Evolutionary conservation across 768 basidiomycete species (phyloP), one percentile per base, ranked within the genome.

Genomic region (Amanita polypyramis): DNA sequence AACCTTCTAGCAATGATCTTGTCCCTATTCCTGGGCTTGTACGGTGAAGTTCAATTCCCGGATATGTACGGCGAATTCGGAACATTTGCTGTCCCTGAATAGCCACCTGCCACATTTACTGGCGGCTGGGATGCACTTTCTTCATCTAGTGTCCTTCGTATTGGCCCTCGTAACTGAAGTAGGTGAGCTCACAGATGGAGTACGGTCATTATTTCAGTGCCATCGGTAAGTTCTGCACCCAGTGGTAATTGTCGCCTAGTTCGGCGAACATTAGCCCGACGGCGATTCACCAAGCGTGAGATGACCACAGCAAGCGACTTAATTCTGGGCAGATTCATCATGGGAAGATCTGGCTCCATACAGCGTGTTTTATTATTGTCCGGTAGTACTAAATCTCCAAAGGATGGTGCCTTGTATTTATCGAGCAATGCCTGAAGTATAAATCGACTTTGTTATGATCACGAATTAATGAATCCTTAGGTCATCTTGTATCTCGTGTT

Each of bases 81-180:
- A 21, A 54, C 59, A 15, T 67, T 68, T 52, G 56, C 56, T n/a
- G 59, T 68, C 37, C 69, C 66, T 51, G 69, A 65, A 8, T 67
- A 67, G 45, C 56, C 60, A 29, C 56, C 59, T 48, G 62, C 64
- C 52, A 59, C 56, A 8, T 64, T 69, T 42, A 54, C 54, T 40
- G 56, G 55, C 40, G 60, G 49, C 47, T 57, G 60, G 43, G 51
- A 25, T 23, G 42, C 35, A 40, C 53, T 15, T 42, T 55, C 33
- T 27, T 51, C 51, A 19, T 52, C 52, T 38, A 51, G 35, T 50
- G 21, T 30, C 55, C 49, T n/a, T 51, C n/a, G 32, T 6, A 17
- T 15, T n/a, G 3, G n/a, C 6, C 51, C 27, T 27, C 46, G 20
- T 2, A 55, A 29, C 51, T 49, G 20, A 4, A 43, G 15, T 7